Conservation (phyloP, 2,329 filamentous ascomycete species). For the Verticillium zaregamsianum region DNA sequence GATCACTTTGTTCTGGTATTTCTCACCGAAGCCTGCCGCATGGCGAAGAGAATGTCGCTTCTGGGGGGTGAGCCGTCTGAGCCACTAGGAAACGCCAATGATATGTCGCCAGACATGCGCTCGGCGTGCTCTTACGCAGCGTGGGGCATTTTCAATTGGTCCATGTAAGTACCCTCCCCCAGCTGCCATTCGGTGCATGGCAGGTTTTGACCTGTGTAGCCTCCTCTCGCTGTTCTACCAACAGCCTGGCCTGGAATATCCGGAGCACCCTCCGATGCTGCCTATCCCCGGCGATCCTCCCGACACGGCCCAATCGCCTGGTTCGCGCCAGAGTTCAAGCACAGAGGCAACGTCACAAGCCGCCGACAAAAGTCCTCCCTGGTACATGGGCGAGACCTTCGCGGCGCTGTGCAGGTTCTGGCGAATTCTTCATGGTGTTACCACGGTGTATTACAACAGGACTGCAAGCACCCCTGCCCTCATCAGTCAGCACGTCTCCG, state of each 20-base stretch:
- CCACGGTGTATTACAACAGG: slow-evolving; percentile 19
- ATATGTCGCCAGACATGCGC: slow-evolving; percentile 11
- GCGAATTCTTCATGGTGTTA: slow-evolving; percentile 29
- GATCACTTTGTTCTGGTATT: slow-evolving; percentile 22
- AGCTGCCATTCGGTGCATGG: not conserved
- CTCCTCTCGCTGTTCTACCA: slow-evolving; percentile 26
- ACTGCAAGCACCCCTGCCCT: slow-evolving; percentile 7
- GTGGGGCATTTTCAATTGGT: slow-evolving; percentile 33
- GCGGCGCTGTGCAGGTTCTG: slow-evolving; percentile 29
- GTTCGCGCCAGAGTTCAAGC: not conserved
- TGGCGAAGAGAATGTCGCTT: slow-evolving; percentile 19
- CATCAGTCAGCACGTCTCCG: slow-evolving; percentile 4
- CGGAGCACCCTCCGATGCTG: slow-evolving; percentile 6
- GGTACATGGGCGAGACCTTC: slow-evolving; percentile 23
- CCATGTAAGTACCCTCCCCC: slow-evolving; percentile 21
- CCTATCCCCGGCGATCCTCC: slow-evolving; percentile 15
- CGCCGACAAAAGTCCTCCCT: not conserved
- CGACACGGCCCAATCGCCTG: not conserved
- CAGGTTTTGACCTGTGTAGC: slow-evolving; percentile 10
- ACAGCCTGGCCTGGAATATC: slow-evolving; percentile 21
- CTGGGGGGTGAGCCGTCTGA: slow-evolving; percentile 16
- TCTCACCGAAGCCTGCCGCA: no score
- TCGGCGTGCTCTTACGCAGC: slow-evolving; percentile 15
- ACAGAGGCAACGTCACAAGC: not conserved
- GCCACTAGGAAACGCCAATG: not conserved